Evolutionary conservation across 2,329 filamentous ascomycete genomes (phyloP).

Genomic region (Cryphonectria naterciae): DNA sequence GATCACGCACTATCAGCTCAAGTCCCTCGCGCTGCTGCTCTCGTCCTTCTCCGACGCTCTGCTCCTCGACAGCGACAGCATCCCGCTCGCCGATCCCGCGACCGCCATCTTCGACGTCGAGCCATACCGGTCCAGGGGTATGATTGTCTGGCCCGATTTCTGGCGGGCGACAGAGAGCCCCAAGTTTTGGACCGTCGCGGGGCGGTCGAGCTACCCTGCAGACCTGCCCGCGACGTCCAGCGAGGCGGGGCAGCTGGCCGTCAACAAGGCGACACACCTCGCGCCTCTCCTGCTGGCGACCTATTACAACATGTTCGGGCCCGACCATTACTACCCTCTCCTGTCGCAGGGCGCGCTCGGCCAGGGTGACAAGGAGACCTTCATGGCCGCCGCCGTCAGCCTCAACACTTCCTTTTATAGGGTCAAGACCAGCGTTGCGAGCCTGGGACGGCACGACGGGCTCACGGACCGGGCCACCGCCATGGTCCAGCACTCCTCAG

Average conservation of each 20-base stretch:
- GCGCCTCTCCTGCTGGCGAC: conserved; percentile 52
- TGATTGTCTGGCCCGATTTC: conserved; percentile 63
- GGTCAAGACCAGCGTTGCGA: conserved; percentile 39
- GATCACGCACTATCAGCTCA: conserved; percentile 52
- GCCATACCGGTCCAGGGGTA: conserved; percentile 54
- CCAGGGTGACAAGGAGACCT: conserved; percentile 55
- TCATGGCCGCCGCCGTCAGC: conserved; percentile 48
- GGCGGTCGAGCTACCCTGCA: conserved; percentile 37
- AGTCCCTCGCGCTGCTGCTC: conserved; percentile 60
- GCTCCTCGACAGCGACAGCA: conserved; percentile 62
- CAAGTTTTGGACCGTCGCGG: conserved; percentile 49
- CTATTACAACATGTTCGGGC: conserved; percentile 61
- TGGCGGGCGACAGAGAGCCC: conserved; percentile 49
- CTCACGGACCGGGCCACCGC: conserved; percentile 33
- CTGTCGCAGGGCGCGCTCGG: conserved; percentile 48
- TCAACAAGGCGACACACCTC: conserved; percentile 52
- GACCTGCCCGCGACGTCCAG: conserved; percentile 29
- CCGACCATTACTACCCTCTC: conserved; percentile 53
- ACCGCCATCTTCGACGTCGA: conserved; percentile 52
- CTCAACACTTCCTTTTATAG: conserved; percentile 46
- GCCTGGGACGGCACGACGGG: conserved; percentile 40
- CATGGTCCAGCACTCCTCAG: conserved; percentile 40
- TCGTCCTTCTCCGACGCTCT: conserved; percentile 63
- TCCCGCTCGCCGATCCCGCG: conserved; percentile 45
- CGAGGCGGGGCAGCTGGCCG: conserved; percentile 53